Evolutionary conservation across 805 yeast species (phyloP).

Genomic region (Nakazawaea holstii): DNA sequence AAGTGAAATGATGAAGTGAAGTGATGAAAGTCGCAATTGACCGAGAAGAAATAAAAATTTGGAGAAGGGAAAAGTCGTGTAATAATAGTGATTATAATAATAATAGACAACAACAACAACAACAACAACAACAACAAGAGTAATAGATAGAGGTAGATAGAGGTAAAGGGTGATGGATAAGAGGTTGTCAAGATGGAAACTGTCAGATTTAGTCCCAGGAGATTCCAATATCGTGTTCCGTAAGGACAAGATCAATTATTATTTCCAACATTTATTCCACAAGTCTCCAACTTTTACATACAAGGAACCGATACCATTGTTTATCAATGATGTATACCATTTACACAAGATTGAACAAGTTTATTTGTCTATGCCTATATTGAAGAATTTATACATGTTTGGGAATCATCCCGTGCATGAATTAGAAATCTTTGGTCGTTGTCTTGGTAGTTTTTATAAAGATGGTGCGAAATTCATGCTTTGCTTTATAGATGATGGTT

Average conservation of each 20-base stretch:
- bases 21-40: too few relatives aligned
- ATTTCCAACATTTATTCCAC: slow-evolving; percentile 5
- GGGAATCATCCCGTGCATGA: slow-evolving; percentile 4
- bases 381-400: not conserved
- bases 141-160: too few relatives aligned
- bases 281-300: not conserved
- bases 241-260: not conserved
- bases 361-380: not conserved
- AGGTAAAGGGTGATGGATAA: not conserved
- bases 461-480: not conserved
- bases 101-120: too few relatives aligned
- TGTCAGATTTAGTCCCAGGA: not conserved
- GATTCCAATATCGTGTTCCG: slow-evolving; percentile 1
- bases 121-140: too few relatives aligned
- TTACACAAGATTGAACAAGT: slow-evolving; percentile 2
- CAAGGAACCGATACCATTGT: not conserved
- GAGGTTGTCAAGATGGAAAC: not conserved
- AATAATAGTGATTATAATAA: too few relatives aligned
- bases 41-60: too few relatives aligned
- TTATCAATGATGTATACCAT: not conserved
- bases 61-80: not conserved
- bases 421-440: slow-evolving; percentile 3
- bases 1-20: too few relatives aligned
- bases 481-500: slow-evolving; percentile 8
- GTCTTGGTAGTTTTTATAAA: not conserved